Evolutionary conservation across 305 asterid genomes (phyloP).

Genomic region (Fraxinus sp.): DNA sequence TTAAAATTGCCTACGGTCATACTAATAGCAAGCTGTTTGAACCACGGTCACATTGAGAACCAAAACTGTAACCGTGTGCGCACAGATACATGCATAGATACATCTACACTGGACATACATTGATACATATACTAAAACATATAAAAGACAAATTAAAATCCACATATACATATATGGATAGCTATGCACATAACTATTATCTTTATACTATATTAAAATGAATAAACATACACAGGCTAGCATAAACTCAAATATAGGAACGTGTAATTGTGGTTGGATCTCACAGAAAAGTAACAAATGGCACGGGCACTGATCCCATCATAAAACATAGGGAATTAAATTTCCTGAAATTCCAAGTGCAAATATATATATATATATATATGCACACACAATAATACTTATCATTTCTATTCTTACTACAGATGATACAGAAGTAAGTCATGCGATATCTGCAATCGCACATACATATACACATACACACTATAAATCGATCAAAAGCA

Average conservation of each 20-base stretch:
- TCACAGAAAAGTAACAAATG: not conserved
- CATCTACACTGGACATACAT: not conserved
- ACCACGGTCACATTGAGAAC: not conserved
- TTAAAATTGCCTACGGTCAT: not conserved
- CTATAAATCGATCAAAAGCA: not conserved
- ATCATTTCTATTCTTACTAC: not conserved
- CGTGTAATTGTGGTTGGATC: not conserved
- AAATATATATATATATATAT: too few species aligned
- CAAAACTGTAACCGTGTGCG: not conserved
- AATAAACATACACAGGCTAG: not conserved
- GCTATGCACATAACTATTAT: not conserved
- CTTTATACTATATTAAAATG: not conserved
- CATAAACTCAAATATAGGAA: not conserved
- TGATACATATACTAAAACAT: not conserved
- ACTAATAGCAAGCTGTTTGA: not conserved
- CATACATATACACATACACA: constrained; percentile 6
- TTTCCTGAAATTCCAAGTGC: constrained; percentile 2
- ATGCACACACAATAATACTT: not conserved
- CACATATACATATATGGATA: not conserved
- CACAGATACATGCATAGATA: not conserved
- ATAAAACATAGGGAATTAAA: not conserved
- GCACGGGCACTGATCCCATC: not conserved
- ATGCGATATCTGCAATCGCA: not conserved
- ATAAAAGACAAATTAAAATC: not conserved
- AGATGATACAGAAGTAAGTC: not conserved